Evolutionary conservation across 371 early-diverging fungal genomes (phyloP).

Genomic region (Mucor indicus): DNA sequence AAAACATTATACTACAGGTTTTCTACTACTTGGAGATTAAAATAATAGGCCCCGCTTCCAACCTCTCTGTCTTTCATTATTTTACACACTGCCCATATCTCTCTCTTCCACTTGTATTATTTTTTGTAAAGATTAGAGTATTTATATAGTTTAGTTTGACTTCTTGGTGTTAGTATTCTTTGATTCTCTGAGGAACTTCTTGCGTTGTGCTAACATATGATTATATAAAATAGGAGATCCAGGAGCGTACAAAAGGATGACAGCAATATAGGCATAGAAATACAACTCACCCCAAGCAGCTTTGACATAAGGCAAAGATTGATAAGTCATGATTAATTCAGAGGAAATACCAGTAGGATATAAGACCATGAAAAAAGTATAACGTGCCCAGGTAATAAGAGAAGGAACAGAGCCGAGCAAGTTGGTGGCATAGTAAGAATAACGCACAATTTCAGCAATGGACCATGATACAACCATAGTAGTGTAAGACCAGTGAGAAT

Average conservation of each 20-base stretch:
- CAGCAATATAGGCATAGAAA: slow-evolving; percentile 50
- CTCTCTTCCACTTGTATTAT: too few species aligned
- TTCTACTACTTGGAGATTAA: too few species aligned
- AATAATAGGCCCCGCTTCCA: too few species aligned
- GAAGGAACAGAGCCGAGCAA: slow-evolving; percentile 51
- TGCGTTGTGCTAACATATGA: slow-evolving; percentile 86
- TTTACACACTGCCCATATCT: too few species aligned
- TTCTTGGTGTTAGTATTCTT: background rate
- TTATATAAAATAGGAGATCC: slow-evolving; percentile 82
- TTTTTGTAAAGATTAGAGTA: too few species aligned
- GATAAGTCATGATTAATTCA: slow-evolving; percentile 73
- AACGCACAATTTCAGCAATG: slow-evolving; percentile 85
- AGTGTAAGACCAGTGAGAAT: slow-evolving; percentile 61
- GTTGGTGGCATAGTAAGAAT: slow-evolving; percentile 78
- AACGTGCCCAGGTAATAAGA: slow-evolving; percentile 68
- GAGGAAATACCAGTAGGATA: slow-evolving; percentile 92
- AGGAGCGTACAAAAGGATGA: slow-evolving; percentile 64
- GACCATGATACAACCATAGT: slow-evolving; percentile 89
- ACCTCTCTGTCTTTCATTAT: too few species aligned
- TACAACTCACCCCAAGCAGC: slow-evolving; percentile 34
- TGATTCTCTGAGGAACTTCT: slow-evolving; percentile 59
- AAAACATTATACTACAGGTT: slow-evolving; percentile 4
- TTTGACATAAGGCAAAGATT: slow-evolving; percentile 64
- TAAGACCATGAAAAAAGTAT: slow-evolving; percentile 84
- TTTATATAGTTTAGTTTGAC: too few species aligned